Evolutionary conservation across 148 eudicot genomes (phyloP).

Genomic region (Camellia sinensis): DNA sequence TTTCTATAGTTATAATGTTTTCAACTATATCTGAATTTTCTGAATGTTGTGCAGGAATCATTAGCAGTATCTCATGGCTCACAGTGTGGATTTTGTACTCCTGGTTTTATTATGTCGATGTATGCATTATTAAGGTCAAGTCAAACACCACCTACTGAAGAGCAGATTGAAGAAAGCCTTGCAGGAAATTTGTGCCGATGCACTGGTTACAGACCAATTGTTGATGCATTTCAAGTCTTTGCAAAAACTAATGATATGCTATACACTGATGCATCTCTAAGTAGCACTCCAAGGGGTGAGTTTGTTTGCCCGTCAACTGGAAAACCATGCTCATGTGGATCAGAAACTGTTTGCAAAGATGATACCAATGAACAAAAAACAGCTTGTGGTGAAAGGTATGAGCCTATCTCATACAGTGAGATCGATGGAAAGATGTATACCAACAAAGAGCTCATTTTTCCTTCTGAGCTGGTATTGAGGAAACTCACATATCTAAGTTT

Average conservation of each 20-base stretch:
- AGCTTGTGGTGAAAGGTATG: slow-evolving; percentile 25
- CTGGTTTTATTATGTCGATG: slow-evolving; percentile 99
- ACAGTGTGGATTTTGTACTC: slow-evolving; percentile 99
- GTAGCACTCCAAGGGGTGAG: slow-evolving; percentile 39
- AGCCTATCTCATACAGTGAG: slow-evolving; percentile 65
- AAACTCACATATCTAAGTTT: slow-evolving; percentile 50
- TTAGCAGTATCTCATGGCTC: slow-evolving; percentile 88
- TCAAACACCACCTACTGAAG: slow-evolving; percentile 66
- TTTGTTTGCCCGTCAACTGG: slow-evolving; percentile 95
- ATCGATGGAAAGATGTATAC: slow-evolving; percentile 73
- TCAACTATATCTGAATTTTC: slow-evolving; percentile 14
- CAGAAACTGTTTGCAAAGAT: slow-evolving; percentile 27
- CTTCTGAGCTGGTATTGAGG: slow-evolving; percentile 76
- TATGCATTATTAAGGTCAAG: slow-evolving; percentile 89
- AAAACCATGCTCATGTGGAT: slow-evolving; percentile 86
- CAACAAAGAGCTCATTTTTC: slow-evolving; percentile 85
- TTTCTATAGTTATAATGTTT: background rate
- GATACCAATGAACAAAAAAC: slow-evolving; percentile 21
- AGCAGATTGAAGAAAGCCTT: slow-evolving; percentile 92
- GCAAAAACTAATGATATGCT: slow-evolving; percentile 74
- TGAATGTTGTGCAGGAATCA: slow-evolving; percentile 57
- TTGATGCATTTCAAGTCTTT: slow-evolving; percentile 93
- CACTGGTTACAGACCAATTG: slow-evolving; percentile 93
- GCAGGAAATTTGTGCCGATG: slow-evolving; percentile 98
- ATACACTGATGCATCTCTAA: slow-evolving; percentile 45